Evolutionary conservation across 2,329 filamentous ascomycete species (phyloP).

Genomic region (Scedosporium aurantiacum): DNA sequence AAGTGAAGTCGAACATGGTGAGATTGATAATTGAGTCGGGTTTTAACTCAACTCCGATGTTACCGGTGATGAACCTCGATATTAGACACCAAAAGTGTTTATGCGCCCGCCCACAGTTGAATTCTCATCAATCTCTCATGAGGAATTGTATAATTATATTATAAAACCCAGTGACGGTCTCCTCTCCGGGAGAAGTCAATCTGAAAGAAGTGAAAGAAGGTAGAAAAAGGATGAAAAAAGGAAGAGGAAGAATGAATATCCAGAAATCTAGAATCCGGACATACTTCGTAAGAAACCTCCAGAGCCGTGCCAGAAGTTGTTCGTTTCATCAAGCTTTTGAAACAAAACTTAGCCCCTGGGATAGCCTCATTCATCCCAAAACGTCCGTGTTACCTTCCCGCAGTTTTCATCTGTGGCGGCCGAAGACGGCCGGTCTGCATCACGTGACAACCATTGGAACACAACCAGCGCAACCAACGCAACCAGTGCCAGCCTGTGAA

Average conservation of each 20-base stretch:
- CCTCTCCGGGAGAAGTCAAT: background rate
- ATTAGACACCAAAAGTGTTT: background rate
- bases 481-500: no score
- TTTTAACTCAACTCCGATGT: background rate
- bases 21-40: background rate
- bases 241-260: background rate
- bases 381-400: background rate
- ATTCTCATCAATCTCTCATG: background rate
- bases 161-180: background rate
- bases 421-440: background rate
- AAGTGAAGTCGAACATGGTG: slow-evolving; percentile 12
- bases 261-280: background rate
- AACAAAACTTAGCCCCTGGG: slow-evolving; percentile 4
- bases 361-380: background rate
- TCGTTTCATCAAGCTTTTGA: background rate
- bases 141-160: background rate
- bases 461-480: no score
- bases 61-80: background rate
- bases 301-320: background rate
- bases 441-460: background rate
- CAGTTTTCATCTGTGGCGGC: background rate
- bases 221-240: background rate
- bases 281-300: background rate
- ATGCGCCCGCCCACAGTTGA: background rate
- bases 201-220: background rate